Evolutionary conservation across 2,329 filamentous ascomycete genomes (phyloP), one percentile per base, ranked within the genome.

Genomic region (Apiospora arundinis): DNA sequence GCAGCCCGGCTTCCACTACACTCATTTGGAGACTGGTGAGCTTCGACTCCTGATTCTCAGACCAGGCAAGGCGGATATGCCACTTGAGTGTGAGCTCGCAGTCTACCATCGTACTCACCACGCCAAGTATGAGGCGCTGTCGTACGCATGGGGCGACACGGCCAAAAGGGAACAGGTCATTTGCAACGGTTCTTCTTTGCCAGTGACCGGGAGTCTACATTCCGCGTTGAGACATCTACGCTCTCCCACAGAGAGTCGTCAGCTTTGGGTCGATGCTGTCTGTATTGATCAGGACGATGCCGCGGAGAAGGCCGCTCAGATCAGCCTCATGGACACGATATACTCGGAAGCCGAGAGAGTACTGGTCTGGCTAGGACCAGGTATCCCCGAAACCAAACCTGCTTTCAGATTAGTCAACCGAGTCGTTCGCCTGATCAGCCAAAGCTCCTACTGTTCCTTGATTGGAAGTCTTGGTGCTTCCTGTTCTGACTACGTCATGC

Each of bases 201-300:
- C 25, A 11, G 48, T 52, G 1, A 52, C 48, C 11, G 48, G 28
- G 23, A 52, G 23, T 28, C 9, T 52, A 4, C 9, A 52, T 2
- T 16, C 48, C 11, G 48, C 48, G 1, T 12, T 52, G 48, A 28
- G 23, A 2, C 48, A 52, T 52, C n/a, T 52, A 14, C n/a, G 48
- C 1, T 52, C 23, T 28, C 48, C 48, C 23, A 52, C 48, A 16
- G 23, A 52, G 48, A 12, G 2, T 52, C 48, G 48, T 12, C 25
- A 14, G 23, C 48, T 79, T 37, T 79, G 77, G 77, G 74, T 78
- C 21, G 70, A 71, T 52, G 70, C 70, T 1, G 66, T 71, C 16
- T 69, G 67, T 18, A 69, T 71, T 37, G 69, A 49, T 16, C 70
- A 71, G 52, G 56, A 69, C n/a, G 68, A 67, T 40, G 28, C 18